A percentile compares a stretch with the other conserved stretches of the same genome.
These are phyloP conservation scores for Ganoderma lucidum DNA, from an alignment of 1,284 basidiomycete genomes.

Conservation along the genomic window DNA sequence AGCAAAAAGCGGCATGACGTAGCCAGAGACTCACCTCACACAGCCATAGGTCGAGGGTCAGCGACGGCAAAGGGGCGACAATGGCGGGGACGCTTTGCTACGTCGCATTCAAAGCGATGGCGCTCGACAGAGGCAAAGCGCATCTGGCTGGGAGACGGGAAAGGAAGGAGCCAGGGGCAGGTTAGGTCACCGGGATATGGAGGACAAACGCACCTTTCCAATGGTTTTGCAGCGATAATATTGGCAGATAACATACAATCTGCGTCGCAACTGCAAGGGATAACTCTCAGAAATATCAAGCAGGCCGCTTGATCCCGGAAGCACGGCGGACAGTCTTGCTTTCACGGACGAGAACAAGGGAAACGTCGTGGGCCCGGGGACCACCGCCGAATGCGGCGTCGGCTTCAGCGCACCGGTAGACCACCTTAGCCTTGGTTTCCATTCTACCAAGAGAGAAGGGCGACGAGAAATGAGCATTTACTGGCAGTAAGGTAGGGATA, in stretches of 20 bases:
- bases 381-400: neutral
- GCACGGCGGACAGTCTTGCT: neutral
- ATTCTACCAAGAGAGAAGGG: neutral
- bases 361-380: neutral
- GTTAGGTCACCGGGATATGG: neutral
- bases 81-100: neutral
- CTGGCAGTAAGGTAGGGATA: neutral
- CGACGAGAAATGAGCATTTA: neutral
- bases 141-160: neutral
- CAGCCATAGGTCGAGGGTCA: neutral
- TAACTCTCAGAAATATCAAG: neutral
- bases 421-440: neutral
- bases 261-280: neutral
- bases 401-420: neutral
- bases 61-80: neutral
- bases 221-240: neutral
- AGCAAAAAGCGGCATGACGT: neutral
- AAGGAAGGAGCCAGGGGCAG: neutral
- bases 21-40: conserved; percentile 1
- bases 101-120: neutral
- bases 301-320: neutral
- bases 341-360: neutral
- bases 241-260: neutral
- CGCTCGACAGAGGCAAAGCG: neutral
- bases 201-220: conserved; percentile 3